These are phyloP conservation scores for Laetiporus sulphureus DNA, from an alignment of 1,284 basidiomycete genomes.

Conservation along the genomic window DNA sequence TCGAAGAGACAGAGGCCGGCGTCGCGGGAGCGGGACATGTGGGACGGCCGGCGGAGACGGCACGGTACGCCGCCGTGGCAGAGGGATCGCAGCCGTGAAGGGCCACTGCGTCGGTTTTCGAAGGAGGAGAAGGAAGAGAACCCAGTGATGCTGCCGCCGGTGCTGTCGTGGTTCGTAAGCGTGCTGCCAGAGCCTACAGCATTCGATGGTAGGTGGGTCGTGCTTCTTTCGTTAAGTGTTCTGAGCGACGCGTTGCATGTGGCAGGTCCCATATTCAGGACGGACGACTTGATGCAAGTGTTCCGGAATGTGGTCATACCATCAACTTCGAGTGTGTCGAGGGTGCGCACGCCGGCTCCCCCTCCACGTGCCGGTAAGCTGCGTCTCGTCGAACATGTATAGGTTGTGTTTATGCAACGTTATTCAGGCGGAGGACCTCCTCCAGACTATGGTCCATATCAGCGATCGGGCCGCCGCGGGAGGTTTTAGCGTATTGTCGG, in stretches of 20 bases:
- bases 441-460: slow-evolving; percentile 40
- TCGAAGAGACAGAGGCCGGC: slow-evolving; percentile 47
- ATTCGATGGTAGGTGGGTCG: slow-evolving; percentile 67
- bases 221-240: slow-evolving; percentile 11
- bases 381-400: too few species aligned
- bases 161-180: slow-evolving; percentile 77
- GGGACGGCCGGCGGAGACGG: slow-evolving; percentile 42
- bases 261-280: slow-evolving; percentile 80
- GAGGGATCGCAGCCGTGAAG: slow-evolving; percentile 34
- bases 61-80: slow-evolving; percentile 45
- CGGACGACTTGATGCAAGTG: slow-evolving; percentile 80
- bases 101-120: slow-evolving; percentile 33
- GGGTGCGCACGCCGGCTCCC: slow-evolving; percentile 43
- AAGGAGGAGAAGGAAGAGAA: slow-evolving; percentile 50
- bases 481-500: too few species aligned
- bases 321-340: slow-evolving; percentile 37
- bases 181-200: slow-evolving; percentile 61
- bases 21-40: slow-evolving; percentile 44
- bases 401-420: slow-evolving; percentile 1
- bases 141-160: slow-evolving; percentile 52
- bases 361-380: slow-evolving; percentile 35
- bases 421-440: slow-evolving; percentile 33
- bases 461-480: slow-evolving; percentile 28
- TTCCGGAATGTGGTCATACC: slow-evolving; percentile 75
- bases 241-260: too few species aligned